These are phyloP conservation scores for Pelargonium cotyledonis DNA, from an alignment of 441 rosid genomes.

Conservation along the genomic window DNA sequence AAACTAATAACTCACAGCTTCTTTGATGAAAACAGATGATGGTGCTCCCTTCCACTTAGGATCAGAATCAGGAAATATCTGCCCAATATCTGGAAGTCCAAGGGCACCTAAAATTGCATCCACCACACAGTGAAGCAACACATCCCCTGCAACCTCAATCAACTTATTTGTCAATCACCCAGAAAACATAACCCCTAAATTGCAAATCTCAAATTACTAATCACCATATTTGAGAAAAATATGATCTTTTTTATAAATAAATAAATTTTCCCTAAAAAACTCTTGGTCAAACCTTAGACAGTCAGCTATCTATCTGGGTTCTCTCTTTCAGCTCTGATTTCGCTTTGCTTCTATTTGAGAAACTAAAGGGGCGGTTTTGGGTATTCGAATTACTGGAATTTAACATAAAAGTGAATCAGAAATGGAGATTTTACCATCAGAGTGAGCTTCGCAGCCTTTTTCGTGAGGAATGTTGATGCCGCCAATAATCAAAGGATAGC, in stretches of 20 bases:
- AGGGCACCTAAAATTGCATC: constrained; percentile 96
- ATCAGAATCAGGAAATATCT: constrained; percentile 85
- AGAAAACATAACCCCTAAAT: constrained; percentile 5
- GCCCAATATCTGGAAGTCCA: constrained; percentile 95
- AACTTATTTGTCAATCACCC: neutral
- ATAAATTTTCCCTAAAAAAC: neutral
- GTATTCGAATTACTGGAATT: neutral
- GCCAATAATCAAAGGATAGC: constrained; percentile 86
- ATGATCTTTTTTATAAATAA: too few species aligned
- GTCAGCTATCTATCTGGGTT: neutral
- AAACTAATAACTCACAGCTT: constrained; percentile 63
- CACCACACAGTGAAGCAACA: constrained; percentile 90
- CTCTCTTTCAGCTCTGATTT: neutral
- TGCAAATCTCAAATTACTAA: neutral
- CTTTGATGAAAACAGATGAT: constrained; percentile 76
- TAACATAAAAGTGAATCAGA: neutral
- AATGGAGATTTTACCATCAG: constrained; percentile 54
- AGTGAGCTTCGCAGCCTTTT: constrained; percentile 96
- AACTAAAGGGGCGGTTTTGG: neutral
- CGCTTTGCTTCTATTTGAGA: too few species aligned
- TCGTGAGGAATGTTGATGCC: constrained; percentile 85
- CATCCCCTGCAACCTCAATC: constrained; percentile 56
- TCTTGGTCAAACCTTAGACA: neutral
- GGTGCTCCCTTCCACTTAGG: constrained; percentile 96
- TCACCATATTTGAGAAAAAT: constrained; percentile 9